A percentile compares a stretch with the other conserved stretches of the same genome.
Evolutionary conservation across 2,329 filamentous ascomycete genomes (phyloP).

Genomic region (Acephala macrosclerotiorum): DNA sequence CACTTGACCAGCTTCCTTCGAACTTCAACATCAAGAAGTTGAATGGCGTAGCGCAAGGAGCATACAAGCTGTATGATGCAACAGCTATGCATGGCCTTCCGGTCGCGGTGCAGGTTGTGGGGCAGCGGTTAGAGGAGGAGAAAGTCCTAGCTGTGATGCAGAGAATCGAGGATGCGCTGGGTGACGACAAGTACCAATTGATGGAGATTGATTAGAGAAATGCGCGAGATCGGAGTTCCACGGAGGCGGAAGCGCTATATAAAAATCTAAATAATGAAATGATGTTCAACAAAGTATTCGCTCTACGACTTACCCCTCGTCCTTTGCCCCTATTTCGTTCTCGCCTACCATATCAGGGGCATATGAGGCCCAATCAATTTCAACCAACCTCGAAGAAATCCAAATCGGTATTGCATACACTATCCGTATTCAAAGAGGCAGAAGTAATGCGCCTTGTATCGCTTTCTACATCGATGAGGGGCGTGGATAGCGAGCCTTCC

Average conservation of each 20-base stretch:
- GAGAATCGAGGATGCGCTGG: conserved; percentile 75
- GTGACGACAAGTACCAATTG: conserved; percentile 59
- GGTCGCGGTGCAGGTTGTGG: conserved; percentile 67
- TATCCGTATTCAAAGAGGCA: background rate
- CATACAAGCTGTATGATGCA: conserved; percentile 87
- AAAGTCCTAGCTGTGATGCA: conserved; percentile 47
- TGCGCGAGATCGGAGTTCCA: background rate
- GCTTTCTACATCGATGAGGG: background rate
- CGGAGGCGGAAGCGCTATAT: background rate
- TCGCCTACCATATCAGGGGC: background rate
- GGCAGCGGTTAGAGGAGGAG: conserved; percentile 44
- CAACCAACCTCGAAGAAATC: background rate
- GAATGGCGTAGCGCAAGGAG: conserved; percentile 82
- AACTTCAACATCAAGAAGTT: conserved; percentile 68
- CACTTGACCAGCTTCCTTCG: conserved; percentile 69
- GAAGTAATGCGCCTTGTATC: background rate
- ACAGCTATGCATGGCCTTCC: conserved; percentile 86
- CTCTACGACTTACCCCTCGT: background rate
- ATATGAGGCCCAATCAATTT: background rate
- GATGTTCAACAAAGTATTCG: background rate
- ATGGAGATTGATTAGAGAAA: conserved; percentile 48
- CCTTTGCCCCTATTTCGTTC: conserved; percentile 4
- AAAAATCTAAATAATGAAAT: background rate
- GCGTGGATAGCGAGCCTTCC: conserved; percentile 15
- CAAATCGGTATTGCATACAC: no score